These are phyloP conservation scores for Eleusine indica DNA, from an alignment of 176 grass and related monocot species.

Conservation along the genomic window DNA sequence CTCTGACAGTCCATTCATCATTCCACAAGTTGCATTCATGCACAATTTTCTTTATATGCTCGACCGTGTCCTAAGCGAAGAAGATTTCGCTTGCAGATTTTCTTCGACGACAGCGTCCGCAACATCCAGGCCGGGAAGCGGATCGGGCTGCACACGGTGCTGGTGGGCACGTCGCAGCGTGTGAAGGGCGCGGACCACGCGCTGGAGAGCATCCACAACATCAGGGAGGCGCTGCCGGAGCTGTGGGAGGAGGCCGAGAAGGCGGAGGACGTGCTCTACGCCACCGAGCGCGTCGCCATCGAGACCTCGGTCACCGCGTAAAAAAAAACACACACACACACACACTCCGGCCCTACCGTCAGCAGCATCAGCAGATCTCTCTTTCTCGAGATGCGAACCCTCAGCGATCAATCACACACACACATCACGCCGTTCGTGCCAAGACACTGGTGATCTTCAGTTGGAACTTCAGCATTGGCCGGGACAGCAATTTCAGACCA, in stretches of 20 bases:
- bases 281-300: conserved; percentile 65
- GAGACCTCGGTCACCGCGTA: conserved; percentile 92
- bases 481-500: conserved; percentile 29
- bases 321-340: neutral
- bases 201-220: conserved; percentile 94
- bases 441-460: conserved; percentile 34
- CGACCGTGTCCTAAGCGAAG: neutral
- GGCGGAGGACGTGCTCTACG: conserved; percentile 68
- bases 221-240: conserved; percentile 84
- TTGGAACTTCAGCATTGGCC: conserved; percentile 36
- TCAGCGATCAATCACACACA: neutral
- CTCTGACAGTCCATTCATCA: neutral
- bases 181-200: conserved; percentile 83
- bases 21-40: conserved; percentile 4
- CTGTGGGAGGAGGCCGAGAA: conserved; percentile 90
- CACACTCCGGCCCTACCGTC: conserved; percentile 29
- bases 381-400: conserved; percentile 7
- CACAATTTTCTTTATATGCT: neutral
- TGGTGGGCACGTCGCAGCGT: conserved; percentile 81
- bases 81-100: conserved; percentile 60
- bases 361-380: neutral
- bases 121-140: conserved; percentile 86
- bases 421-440: neutral
- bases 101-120: conserved; percentile 95
- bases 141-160: conserved; percentile 87